Evolutionary conservation across 805 yeast genomes (phyloP), one percentile per base, ranked within the genome.

Genomic region (Cyberlindnera amylophila): DNA sequence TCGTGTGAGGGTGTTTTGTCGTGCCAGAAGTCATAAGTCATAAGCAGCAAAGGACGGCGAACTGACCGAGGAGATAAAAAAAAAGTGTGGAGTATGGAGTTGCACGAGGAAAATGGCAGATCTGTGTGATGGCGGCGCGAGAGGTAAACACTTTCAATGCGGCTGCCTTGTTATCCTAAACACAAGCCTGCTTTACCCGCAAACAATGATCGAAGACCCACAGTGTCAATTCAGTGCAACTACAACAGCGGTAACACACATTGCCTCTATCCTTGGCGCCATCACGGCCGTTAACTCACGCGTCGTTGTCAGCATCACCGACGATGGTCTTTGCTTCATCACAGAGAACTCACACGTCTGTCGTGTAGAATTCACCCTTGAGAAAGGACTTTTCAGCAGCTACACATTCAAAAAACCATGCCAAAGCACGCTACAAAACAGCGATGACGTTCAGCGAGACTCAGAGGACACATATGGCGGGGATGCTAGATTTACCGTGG

Each of bases 261-360:
- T 76, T 6, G 63, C 75, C 1, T 65, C 68, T 2, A 72, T 77
- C 4, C 57, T 76, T 33, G 61, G 61, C 28, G 66, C 79, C 17
- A 52, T 75, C 3, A 55, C 67, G 4, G 59, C 69, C 2, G 67
- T 72, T 31, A 69, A 72, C 9, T 52, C 58, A 16, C 61, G 64
- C 33, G 74, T 68, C 12, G 47, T 68, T 14, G 58, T 75, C n/a
- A 61, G 59, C 12, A 70, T 79, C 34, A 72, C 74, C 15, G 54
- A 61, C 2, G 75, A 75, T 35, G 85, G 84, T 0, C 49, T 80
- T 11, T 67, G 72, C 21, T 73, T 80, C 55, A 67, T 70, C 11
- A 69, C 77, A 5, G 73, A 69, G 34, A 71, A 69, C 41, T 67
- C 69, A 18, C 75, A 71, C 53, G 63, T 72, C 7, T 57, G 59